Conservation (phyloP, 371 early-diverging fungal genomes). For the Zopfochytrium polystomum region DNA sequence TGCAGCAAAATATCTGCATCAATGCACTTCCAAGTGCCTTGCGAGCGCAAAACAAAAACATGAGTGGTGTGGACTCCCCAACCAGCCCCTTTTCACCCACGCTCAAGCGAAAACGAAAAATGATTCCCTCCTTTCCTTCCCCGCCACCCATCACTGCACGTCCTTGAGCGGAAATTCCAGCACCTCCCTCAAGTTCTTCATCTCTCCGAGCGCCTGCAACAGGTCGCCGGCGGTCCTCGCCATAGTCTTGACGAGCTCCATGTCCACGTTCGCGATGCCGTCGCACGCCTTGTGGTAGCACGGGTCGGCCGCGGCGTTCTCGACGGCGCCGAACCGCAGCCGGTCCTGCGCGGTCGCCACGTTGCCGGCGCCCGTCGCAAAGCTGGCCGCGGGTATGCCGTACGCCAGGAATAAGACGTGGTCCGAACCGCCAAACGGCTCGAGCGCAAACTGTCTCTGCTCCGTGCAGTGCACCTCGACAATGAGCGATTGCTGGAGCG, state of each 20-base stretch:
- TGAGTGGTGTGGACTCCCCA: too few relatives aligned
- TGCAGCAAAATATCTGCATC: too few relatives aligned
- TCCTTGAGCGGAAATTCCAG: not conserved
- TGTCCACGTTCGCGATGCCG: not conserved
- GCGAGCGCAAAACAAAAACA: too few relatives aligned
- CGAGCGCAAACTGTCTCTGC: too few relatives aligned
- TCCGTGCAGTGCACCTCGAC: too few relatives aligned
- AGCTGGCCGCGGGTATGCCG: not conserved
- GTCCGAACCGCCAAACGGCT: not conserved
- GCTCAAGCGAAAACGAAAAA: too few relatives aligned
- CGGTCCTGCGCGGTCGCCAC: not conserved
- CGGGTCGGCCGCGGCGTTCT: constrained; percentile 1
- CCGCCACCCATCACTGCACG: not conserved
- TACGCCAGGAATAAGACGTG: not conserved
- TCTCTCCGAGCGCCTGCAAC: not conserved
- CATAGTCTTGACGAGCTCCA: not conserved
- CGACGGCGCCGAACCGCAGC: not conserved
- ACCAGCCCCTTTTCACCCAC: too few relatives aligned
- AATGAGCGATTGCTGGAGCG: too few relatives aligned
- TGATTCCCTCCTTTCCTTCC: too few relatives aligned
- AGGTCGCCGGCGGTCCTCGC: not conserved
- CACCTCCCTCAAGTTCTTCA: not conserved
- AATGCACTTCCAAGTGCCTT: too few relatives aligned
- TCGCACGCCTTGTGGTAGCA: constrained; percentile 35
- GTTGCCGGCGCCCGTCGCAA: not conserved